Evolutionary conservation across 2,329 filamentous ascomycete species (phyloP), one percentile per base, ranked within the genome.

Genomic region (Neocatenulostroma microsporum): DNA sequence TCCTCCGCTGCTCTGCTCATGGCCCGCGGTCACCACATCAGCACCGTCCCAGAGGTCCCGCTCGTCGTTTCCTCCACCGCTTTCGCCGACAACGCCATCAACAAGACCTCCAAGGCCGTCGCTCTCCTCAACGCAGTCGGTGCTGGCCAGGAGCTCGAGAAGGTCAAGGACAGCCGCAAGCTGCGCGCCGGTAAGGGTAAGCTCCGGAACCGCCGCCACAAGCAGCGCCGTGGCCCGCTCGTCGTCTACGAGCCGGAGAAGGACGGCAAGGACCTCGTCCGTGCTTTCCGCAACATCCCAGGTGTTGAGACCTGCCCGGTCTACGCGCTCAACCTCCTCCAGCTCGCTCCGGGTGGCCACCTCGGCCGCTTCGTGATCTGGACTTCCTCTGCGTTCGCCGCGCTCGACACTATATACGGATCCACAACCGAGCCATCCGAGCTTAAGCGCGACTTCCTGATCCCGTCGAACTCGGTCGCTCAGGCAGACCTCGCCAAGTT

Each of bases 281-380:
- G 76, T 63, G 89, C 87, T 60, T 95, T 95, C 85, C 88, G 91
- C 78, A 98, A 98, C 82, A 84, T 98, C 63, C 80, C 91, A 62
- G 91, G 91, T 73, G 88, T 96, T 55, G 91, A 98, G 84, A 94
- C 87, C 53, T 88, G 77, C 63, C 82, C 88, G 56, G 88, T 95
- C 69, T 88, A 82, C 72, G 74, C 86, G 52, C 80, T 98, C 62
- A 95, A 96, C 80, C 88, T 96, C 62, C 86, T 98, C 67, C 91
- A 98, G 78, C 86, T 98, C 65, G 91, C 91, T 54, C 91, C 91
- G 56, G 91, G 91, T 78, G 93, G 91, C 62, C 91, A 98, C 74
- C 84, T 98, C 58, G 91, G 91, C 60, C 91, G 91, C 63, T 98
- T 98, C 80, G 79, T 98, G 69, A 78, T 98, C 78, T 98, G 91